Evolutionary conservation across 2,329 filamentous ascomycete species (phyloP).

Genomic region (Pseudohalonectria lignicola): DNA sequence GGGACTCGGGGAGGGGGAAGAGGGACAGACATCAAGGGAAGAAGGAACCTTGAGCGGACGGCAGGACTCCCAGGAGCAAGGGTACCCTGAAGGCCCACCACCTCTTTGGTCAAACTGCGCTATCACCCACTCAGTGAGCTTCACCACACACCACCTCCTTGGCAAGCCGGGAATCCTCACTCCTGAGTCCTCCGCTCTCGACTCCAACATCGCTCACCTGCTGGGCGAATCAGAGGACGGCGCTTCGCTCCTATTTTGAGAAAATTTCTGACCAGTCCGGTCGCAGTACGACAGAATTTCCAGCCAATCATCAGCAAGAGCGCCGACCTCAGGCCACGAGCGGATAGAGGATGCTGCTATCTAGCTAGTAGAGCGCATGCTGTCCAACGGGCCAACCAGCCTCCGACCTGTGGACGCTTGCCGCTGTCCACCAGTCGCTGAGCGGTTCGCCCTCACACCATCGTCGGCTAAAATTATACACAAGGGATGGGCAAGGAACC

Average conservation of each 20-base stretch:
- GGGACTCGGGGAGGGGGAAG: not conserved
- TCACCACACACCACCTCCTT: not conserved
- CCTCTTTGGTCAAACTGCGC: not conserved
- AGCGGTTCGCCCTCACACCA: not conserved
- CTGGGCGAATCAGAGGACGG: not conserved
- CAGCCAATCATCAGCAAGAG: not conserved
- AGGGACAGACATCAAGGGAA: not conserved
- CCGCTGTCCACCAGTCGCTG: not conserved
- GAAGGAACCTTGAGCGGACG: not conserved
- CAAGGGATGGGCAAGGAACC: not conserved
- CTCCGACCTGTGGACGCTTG: not conserved
- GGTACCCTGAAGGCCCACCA: not conserved
- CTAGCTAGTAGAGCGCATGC: not conserved
- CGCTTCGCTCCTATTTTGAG: not conserved
- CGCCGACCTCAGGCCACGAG: not conserved
- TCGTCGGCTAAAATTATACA: conserved; percentile 3
- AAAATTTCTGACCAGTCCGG: not conserved
- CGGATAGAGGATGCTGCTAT: not conserved
- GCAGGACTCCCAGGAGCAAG: not conserved
- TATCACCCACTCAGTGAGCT: not conserved
- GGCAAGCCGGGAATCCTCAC: not conserved
- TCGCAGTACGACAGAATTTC: not conserved
- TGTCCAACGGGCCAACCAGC: not conserved
- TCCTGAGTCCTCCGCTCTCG: not conserved
- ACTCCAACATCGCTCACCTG: not conserved